phyloP scores from a whole-genome alignment of 75 land plant species.

The Gnetum montanum region DNA sequence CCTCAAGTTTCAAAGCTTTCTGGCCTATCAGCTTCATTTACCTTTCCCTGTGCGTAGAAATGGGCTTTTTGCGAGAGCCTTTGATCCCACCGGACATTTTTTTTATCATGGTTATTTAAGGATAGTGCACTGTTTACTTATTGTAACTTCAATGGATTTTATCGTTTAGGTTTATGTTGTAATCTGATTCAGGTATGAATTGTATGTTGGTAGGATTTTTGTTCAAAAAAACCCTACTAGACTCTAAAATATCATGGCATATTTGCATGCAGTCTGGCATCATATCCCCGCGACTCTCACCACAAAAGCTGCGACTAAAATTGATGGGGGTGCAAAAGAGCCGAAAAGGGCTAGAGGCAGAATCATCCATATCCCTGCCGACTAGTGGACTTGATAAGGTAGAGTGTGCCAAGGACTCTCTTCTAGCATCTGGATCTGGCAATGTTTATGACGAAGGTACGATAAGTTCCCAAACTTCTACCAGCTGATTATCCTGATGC shows the following conservation, averaged over 20 bases:
- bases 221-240: too few relatives aligned
- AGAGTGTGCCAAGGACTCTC: slow-evolving; percentile 13
- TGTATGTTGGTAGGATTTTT: too few relatives aligned
- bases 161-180: not conserved
- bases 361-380: not conserved
- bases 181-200: not conserved
- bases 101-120: not conserved
- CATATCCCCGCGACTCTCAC: slow-evolving; percentile 8
- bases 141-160: not conserved
- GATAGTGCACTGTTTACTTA: not conserved
- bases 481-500: not conserved
- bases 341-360: not conserved
- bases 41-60: too few relatives aligned
- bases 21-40: too few relatives aligned
- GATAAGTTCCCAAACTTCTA: not conserved
- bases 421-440: slow-evolving; percentile 7
- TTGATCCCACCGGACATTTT: not conserved
- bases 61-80: not conserved
- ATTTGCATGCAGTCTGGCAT: slow-evolving; percentile 1
- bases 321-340: slow-evolving; percentile 5
- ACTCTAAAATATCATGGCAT: too few relatives aligned
- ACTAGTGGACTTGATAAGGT: slow-evolving; percentile 2
- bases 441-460: slow-evolving; percentile 7
- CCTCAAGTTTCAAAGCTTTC: too few relatives aligned
- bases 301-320: slow-evolving; percentile 4